Conservation (phyloP, 331 rosid species). For the Saraca asoca region DNA sequence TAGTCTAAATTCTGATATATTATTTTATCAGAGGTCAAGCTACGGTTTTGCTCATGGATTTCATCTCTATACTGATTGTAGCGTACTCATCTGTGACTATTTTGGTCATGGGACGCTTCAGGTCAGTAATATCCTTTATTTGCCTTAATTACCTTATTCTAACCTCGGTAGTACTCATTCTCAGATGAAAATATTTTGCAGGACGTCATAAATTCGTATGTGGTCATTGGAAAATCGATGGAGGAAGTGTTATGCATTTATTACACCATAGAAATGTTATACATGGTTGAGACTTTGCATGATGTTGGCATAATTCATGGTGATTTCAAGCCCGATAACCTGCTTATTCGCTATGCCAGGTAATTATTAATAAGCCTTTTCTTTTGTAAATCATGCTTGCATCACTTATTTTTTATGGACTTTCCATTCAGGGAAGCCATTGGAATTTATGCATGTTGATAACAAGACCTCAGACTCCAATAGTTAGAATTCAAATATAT, state of each 20-base stretch:
- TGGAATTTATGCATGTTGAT: neutral
- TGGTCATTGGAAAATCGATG: constrained; percentile 71
- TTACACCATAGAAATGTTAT: constrained; percentile 86
- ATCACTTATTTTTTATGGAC: constrained; percentile 7
- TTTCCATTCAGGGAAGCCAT: neutral
- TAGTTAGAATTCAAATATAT: constrained; percentile 23
- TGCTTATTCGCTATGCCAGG: constrained; percentile 90
- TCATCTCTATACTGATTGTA: constrained; percentile 78
- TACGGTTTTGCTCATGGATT: constrained; percentile 76
- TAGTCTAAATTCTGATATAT: constrained; percentile 40
- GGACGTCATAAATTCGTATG: constrained; percentile 84
- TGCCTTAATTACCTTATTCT: constrained; percentile 19
- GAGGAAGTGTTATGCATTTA: constrained; percentile 87
- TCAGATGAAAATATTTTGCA: constrained; percentile 43
- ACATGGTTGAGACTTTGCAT: constrained; percentile 78
- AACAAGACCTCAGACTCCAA: constrained; percentile 21
- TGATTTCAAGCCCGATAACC: constrained; percentile 97
- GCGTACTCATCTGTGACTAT: constrained; percentile 77
- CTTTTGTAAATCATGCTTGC: constrained; percentile 29
- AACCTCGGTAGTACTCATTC: constrained; percentile 23
- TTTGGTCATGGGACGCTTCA: constrained; percentile 83
- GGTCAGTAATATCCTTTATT: constrained; percentile 44
- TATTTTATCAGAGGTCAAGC: constrained; percentile 72
- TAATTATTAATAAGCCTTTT: constrained; percentile 41
- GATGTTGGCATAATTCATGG: constrained; percentile 85